Conservation (phyloP, 495 filamentous ascomycete species). For the Echria macrotheca region DNA sequence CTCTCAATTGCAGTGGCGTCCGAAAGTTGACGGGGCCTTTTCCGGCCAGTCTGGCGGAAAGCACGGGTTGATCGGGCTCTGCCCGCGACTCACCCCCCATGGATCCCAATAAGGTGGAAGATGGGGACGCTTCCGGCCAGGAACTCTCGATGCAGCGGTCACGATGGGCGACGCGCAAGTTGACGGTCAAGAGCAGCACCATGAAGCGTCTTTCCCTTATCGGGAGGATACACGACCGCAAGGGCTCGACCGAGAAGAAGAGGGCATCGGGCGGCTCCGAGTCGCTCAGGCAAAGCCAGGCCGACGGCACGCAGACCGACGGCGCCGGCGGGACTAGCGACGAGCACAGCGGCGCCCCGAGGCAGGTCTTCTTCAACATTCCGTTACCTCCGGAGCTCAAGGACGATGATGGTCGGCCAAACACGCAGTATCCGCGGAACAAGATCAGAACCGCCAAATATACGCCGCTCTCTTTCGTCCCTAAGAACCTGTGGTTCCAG, state of each 20-base stretch:
- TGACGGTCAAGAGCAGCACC: constrained; percentile 63
- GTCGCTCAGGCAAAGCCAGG: constrained; percentile 41
- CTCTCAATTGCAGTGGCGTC: constrained; percentile 17
- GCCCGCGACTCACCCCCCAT: constrained; percentile 44
- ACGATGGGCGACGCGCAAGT: constrained; percentile 90
- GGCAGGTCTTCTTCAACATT: constrained; percentile 75
- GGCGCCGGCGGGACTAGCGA: constrained; percentile 29
- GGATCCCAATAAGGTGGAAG: constrained; percentile 42
- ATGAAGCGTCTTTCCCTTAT: constrained; percentile 82
- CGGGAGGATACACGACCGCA: constrained; percentile 64
- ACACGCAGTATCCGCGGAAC: constrained; percentile 71
- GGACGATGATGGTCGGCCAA: constrained; percentile 77
- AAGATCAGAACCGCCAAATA: constrained; percentile 98
- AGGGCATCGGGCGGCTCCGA: constrained; percentile 53
- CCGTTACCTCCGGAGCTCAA: constrained; percentile 71
- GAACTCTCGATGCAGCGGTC: constrained; percentile 56
- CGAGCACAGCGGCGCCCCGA: constrained; percentile 32
- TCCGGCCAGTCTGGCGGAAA: constrained; percentile 40
- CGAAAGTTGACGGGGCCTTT: constrained; percentile 27
- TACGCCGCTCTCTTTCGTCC: constrained; percentile 91
- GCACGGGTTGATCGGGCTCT: constrained; percentile 44
- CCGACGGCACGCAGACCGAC: constrained; percentile 32
- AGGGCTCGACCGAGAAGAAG: constrained; percentile 64
- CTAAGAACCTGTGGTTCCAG: constrained; percentile 94
- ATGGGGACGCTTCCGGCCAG: constrained; percentile 26